Percentiles rank a stretch among this genome's conserved stretches.
Conservation (phyloP, 176 grass and related monocot species). For the Alopecurus myosuroides region DNA sequence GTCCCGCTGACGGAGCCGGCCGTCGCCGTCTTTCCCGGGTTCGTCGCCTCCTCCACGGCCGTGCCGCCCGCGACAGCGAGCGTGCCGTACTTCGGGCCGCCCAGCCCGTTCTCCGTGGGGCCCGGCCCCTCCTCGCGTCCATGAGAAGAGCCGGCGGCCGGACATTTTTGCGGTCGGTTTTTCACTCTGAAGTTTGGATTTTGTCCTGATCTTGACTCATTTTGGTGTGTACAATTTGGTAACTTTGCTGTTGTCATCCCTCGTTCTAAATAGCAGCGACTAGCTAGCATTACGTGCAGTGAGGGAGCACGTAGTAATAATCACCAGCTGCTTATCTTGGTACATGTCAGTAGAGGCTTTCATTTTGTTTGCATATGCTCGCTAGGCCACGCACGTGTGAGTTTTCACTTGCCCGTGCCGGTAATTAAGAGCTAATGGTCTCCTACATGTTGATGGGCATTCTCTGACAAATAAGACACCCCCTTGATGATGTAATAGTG, state of each 20-base stretch:
- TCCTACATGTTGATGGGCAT: no score
- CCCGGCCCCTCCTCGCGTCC: slow-evolving; percentile 29
- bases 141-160: not conserved
- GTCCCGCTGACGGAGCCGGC: slow-evolving; percentile 29
- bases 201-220: not conserved
- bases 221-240: not conserved
- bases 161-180: not conserved
- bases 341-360: no score
- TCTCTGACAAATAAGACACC: not conserved
- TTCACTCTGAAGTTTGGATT: not conserved
- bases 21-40: not conserved
- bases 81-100: slow-evolving; percentile 34
- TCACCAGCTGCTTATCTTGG: no score
- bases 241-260: not conserved
- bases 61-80: not conserved
- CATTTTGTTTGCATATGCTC: no score
- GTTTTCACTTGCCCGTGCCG: no score
- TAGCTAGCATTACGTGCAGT: no score
- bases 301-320: no score
- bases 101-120: slow-evolving; percentile 23
- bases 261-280: not conserved
- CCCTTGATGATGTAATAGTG: not conserved
- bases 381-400: no score
- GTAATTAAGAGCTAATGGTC: no score
- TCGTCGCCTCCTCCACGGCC: not conserved